These are phyloP conservation scores for Cryptococcus maquisensis DNA, from an alignment of 1,284 basidiomycete species.

Conservation along the genomic window DNA sequence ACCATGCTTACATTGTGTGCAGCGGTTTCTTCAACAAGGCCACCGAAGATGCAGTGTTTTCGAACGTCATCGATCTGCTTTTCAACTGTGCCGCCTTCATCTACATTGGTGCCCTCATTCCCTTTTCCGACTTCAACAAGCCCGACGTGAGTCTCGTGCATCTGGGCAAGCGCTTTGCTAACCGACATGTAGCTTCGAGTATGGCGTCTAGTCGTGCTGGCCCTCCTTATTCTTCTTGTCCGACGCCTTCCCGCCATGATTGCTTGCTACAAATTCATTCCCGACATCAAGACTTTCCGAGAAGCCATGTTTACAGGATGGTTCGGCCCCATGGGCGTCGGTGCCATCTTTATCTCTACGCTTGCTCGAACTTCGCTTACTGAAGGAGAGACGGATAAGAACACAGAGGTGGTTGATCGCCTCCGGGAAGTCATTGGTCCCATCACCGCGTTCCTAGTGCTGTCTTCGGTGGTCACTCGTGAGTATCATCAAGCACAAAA, in stretches of 20 bases:
- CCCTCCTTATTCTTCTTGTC: conserved; percentile 70
- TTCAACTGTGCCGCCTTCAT: conserved; percentile 90
- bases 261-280: conserved; percentile 79
- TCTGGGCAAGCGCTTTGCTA: background rate
- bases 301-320: conserved; percentile 78
- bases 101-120: conserved; percentile 92
- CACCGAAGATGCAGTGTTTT: conserved; percentile 92
- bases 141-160: conserved; percentile 43
- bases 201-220: conserved; percentile 77
- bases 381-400: conserved; percentile 50
- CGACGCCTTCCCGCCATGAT: conserved; percentile 80
- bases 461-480: conserved; percentile 79
- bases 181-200: conserved; percentile 55
- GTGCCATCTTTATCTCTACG: conserved; percentile 85
- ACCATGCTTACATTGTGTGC: background rate
- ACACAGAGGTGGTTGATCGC: conserved; percentile 59
- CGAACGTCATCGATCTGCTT: conserved; percentile 80
- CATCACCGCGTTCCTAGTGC: conserved; percentile 84
- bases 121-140: conserved; percentile 68
- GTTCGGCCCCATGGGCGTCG: conserved; percentile 89
- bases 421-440: conserved; percentile 76
- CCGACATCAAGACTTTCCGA: conserved; percentile 84
- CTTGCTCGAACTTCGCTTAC: conserved; percentile 70
- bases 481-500: conserved; percentile 30
- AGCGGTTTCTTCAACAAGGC: conserved; percentile 91